Percentiles rank a stretch among this genome's conserved stretches.
These are phyloP conservation scores for Mycosphaerella sp. DNA, from an alignment of 2,329 filamentous ascomycete species.

Conservation along the genomic window DNA sequence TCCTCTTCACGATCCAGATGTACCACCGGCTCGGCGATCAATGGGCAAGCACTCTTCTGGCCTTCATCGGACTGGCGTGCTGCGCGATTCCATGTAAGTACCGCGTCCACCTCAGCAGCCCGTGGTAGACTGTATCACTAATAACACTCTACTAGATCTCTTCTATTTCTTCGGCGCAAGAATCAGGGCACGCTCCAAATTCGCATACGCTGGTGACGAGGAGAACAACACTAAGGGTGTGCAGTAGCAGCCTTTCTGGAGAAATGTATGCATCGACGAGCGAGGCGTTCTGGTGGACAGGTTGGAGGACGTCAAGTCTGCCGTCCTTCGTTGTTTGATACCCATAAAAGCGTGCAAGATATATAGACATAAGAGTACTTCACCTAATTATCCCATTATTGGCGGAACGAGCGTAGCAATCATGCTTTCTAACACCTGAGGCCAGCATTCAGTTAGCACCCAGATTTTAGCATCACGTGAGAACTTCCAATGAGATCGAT, in stretches of 20 bases:
- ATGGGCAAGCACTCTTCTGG: constrained; percentile 43
- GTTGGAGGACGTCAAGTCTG: no score
- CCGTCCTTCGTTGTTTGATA: no score
- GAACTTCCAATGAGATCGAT: no score
- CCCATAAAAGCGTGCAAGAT: no score
- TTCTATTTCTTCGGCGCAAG: constrained; percentile 72
- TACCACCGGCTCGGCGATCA: constrained; percentile 41
- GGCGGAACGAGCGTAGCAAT: no score
- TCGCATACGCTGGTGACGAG: constrained; percentile 59
- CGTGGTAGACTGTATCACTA: no score
- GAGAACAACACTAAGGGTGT: constrained; percentile 35
- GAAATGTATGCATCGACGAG: background rate
- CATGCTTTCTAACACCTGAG: no score
- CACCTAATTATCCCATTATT: no score
- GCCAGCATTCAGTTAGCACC: no score
- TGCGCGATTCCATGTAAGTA: constrained; percentile 41
- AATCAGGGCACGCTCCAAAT: constrained; percentile 65
- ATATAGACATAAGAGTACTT: no score
- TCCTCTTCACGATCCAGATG: constrained; percentile 34
- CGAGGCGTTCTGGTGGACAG: background rate
- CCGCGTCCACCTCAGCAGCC: no score
- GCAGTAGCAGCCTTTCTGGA: constrained; percentile 11
- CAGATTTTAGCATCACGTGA: no score
- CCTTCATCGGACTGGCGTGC: constrained; percentile 39
- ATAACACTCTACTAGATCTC: constrained; percentile 31